Base-by-base conservation (phyloP, 208 protist genomes). In the Wallacemonas collosoma region DNA sequence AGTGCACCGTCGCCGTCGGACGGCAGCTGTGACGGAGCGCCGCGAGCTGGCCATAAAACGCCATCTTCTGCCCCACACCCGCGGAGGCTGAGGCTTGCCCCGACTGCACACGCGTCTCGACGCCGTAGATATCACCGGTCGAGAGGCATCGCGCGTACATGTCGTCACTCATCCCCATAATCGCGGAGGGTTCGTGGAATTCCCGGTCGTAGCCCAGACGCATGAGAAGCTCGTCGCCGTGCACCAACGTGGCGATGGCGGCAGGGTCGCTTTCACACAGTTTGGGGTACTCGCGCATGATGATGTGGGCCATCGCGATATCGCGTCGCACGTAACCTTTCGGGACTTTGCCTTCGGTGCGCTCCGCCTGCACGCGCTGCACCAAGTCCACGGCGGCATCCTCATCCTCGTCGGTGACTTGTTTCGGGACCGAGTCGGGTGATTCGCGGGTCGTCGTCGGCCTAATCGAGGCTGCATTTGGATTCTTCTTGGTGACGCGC, bases 11-110 rank as follows among this genome's bases (percentile, higher is more conserved):
- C 1, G 79, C 68, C 54, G 78, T 90, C 5, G 85, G 85, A n/a
- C 72, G 67, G 79, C 85, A 90, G 73, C 81, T 87, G 72, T 90
- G 85, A 2, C 81, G 81, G 4, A 84, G 17, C 35, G 72, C 57
- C 43, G 65, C 51, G 3, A 90, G 60, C 48, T 86, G 81, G 3
- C 70, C 64, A 26, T 87, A 90, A 2, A 87, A 55, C 1, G 85
- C 85, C 0, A 86, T 17, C 54, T 73, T 73, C 11, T 72, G 67
- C 3, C 70, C 73, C 2, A 71, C 56, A 15, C 54, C 67, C 26
- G 53, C 57, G 1, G 38, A 65, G 1, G 60, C 55, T 3, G 60
- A 65, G 41, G 40, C 15, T 6, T 45, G 9, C 3, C 38, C 60
- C 5, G 60, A 4, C 41, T 15, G 15, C 38, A 17, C 44, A 45